Base-by-base conservation (phyloP, 345 rosid genomes). In the rapeseed (Brassica napus) region DNA sequence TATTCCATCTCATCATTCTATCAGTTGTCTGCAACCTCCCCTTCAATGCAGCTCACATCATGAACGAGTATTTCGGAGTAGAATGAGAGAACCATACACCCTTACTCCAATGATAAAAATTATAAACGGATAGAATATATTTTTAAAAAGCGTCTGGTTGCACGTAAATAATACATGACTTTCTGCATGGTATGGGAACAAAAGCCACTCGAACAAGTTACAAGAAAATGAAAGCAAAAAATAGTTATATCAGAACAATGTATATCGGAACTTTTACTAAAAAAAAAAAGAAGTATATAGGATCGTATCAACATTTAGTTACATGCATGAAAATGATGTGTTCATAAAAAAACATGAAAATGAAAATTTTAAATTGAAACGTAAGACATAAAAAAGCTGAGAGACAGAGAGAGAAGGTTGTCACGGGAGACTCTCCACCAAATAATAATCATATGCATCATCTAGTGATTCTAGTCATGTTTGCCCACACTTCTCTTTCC, bases 351-450 rank as follows among this genome's bases (percentile, higher is more conserved):
- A 37, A 32, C 49, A 10, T 42, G 49, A 47, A 12, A 57, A 58
- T 21, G 30, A 21, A 3, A 58, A 9, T 23, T 58, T 58, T 23
- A 42, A 73, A 62, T 24, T 3, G 64, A 63, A 64, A 74, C 75
- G 62, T 75, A 63, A 74, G 72, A 80, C 61, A 28, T 37, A 54
- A 69, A 57, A 74, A 62, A 70, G 76, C 76, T 14, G 76, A 54
- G 76, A 63, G 71, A 72, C 77, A 78, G 63, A 11, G 32, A 59
- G 62, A 32, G 77, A 72, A 72, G 72, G 39, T 52, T 70, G 76
- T 75, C 79, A 80, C 79, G 83, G 76, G 9, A 30, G 57, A 44
- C 34, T 68, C 78, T 80, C 68, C 35, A 80, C 67, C 76, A 39
- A 54, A 69, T 69, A 52, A 34, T 24, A 65, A 54, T 37, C 30